phyloP scores from a whole-genome alignment of 1,284 basidiomycete genomes.

The Cryptococcus neoformans region DNA sequence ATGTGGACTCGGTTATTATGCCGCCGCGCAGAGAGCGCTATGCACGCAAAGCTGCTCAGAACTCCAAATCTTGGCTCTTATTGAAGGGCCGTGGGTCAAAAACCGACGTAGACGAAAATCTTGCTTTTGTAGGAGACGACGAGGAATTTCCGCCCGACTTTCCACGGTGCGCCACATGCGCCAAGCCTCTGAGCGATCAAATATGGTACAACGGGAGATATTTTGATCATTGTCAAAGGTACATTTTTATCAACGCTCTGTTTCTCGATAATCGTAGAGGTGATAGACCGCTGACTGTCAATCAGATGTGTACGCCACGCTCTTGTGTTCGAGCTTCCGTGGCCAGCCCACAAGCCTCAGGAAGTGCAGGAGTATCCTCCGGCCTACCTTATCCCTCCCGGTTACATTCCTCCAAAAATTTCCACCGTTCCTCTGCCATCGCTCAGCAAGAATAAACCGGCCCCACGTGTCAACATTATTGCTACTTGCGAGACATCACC shows the following conservation, averaged over 20 bases:
- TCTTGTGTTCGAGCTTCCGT: slow-evolving; percentile 39
- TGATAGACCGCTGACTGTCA: neutral
- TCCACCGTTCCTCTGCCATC: slow-evolving; percentile 32
- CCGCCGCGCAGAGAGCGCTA: slow-evolving; percentile 18
- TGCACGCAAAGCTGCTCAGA: slow-evolving; percentile 24
- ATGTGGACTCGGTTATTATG: neutral
- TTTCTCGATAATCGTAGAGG: neutral
- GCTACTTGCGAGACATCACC: too few relatives aligned
- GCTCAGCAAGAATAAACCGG: slow-evolving; percentile 15
- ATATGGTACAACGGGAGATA: slow-evolving; percentile 37
- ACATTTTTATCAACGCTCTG: slow-evolving; percentile 2
- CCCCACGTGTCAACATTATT: slow-evolving; percentile 21
- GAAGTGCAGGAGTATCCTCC: slow-evolving; percentile 39
- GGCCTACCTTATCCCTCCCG: slow-evolving; percentile 28
- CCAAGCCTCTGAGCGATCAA: slow-evolving; percentile 28
- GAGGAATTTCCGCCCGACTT: slow-evolving; percentile 26
- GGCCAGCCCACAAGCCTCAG: slow-evolving; percentile 33
- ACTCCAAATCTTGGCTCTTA: slow-evolving; percentile 27
- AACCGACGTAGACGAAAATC: slow-evolving; percentile 2
- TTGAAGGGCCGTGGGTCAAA: slow-evolving; percentile 8
- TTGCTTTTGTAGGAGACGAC: slow-evolving; percentile 10
- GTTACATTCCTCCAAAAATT: slow-evolving; percentile 27
- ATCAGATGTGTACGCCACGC: slow-evolving; percentile 43
- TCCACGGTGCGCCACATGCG: slow-evolving; percentile 39
- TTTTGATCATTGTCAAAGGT: slow-evolving; percentile 41